phyloP scores from a whole-genome alignment of 1,284 basidiomycete species.

The Thecaphora thlaspeos region DNA sequence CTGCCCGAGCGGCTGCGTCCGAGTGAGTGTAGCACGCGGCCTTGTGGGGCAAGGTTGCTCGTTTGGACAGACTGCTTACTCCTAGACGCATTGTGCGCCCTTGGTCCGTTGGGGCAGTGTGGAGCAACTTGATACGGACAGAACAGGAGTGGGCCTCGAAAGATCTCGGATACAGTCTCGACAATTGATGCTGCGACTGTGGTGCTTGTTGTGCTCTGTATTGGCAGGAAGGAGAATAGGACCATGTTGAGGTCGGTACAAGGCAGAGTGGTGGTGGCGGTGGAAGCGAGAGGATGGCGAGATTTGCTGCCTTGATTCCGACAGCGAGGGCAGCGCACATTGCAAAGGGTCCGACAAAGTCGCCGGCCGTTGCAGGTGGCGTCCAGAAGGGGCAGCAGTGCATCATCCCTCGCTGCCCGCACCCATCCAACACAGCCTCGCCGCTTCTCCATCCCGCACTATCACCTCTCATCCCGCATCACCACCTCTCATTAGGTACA shows the following conservation, averaged over 20 bases:
- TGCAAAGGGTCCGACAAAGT: too few relatives aligned
- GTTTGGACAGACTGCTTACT: too few relatives aligned
- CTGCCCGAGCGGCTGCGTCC: conserved; percentile 62
- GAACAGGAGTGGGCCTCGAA: conserved; percentile 61
- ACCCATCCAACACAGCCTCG: not conserved
- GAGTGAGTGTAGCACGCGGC: conserved; percentile 52
- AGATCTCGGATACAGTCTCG: conserved; percentile 50
- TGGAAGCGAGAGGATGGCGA: too few relatives aligned
- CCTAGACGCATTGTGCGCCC: too few relatives aligned
- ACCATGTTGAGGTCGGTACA: too few relatives aligned
- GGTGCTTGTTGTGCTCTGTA: too few relatives aligned
- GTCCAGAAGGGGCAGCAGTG: not conserved
- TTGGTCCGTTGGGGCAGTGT: too few relatives aligned
- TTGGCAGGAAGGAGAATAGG: too few relatives aligned
- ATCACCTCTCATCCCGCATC: conserved; percentile 4
- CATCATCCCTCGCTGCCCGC: not conserved
- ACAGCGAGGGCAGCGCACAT: too few relatives aligned
- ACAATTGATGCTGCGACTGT: too few relatives aligned
- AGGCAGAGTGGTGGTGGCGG: not conserved
- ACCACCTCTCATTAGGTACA: not conserved
- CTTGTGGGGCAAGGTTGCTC: not conserved
- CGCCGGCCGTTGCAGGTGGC: not conserved
- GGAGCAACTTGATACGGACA: conserved; percentile 66
- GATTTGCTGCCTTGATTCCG: too few relatives aligned
- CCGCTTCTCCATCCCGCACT: not conserved